Evolutionary conservation across 495 filamentous ascomycete genomes (phyloP).

Genomic region (Sordaria brevicollis): DNA sequence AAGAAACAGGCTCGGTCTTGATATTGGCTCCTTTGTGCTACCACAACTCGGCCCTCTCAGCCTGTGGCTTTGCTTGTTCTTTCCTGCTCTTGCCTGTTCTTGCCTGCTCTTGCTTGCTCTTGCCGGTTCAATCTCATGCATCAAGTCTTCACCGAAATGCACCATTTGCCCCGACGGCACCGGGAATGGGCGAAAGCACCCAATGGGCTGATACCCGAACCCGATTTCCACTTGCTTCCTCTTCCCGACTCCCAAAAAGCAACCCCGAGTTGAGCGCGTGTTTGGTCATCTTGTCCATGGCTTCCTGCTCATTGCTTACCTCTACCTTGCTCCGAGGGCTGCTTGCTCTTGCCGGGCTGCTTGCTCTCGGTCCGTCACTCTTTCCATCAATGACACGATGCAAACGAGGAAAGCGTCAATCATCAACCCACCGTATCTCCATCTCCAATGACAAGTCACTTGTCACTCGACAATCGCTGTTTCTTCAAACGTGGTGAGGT

Average conservation of each 20-base stretch:
- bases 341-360: neutral
- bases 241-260: neutral
- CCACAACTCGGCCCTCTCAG: neutral
- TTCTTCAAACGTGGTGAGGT: neutral
- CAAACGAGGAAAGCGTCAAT: neutral
- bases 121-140: neutral
- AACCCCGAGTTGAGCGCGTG: neutral
- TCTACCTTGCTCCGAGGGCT: neutral
- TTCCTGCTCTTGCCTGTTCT: neutral
- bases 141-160: neutral
- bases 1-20: neutral
- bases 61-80: neutral
- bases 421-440: neutral
- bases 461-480: neutral
- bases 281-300: neutral
- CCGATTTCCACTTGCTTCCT: too few species aligned
- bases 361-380: neutral
- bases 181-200: neutral
- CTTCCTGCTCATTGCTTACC: neutral
- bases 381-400: neutral
- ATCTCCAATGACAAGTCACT: neutral
- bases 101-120: neutral
- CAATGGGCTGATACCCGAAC: neutral
- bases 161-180: neutral
- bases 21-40: neutral